phyloP scores from a whole-genome alignment of 225 moss, liverwort and hornwort species.

The Straminergon stramineum region DNA sequence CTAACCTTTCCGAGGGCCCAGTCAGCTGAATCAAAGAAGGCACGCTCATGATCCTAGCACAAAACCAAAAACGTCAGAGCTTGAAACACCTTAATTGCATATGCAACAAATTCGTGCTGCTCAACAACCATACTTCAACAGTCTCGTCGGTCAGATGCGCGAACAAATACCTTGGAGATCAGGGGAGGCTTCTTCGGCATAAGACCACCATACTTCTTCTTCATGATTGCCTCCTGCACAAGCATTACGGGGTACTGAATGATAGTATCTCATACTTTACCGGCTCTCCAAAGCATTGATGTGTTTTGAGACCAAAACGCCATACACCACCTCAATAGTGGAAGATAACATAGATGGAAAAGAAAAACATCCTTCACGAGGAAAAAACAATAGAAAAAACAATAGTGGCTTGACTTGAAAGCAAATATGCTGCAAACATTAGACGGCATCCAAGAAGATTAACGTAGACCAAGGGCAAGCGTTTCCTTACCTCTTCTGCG shows the following conservation, averaged over 20 bases:
- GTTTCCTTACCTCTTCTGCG: conserved; percentile 35
- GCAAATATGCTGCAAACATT: neutral
- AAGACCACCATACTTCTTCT: conserved; percentile 93
- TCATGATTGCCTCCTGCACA: conserved; percentile 79
- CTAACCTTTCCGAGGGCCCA: conserved; percentile 99
- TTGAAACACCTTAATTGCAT: neutral
- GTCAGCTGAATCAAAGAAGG: conserved; percentile 98
- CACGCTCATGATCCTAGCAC: conserved; percentile 84
- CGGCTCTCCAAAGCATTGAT: neutral
- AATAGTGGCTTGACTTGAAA: neutral
- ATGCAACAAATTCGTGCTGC: neutral
- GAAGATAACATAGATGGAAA: neutral
- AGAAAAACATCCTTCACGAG: neutral
- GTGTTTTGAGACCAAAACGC: neutral
- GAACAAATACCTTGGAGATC: conserved; percentile 64
- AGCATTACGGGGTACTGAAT: neutral
- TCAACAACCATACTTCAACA: neutral
- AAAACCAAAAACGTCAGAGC: conserved; percentile 5
- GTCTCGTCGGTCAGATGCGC: neutral
- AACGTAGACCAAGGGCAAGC: neutral
- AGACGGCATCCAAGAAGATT: neutral
- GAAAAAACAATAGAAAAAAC: neutral
- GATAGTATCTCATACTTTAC: neutral
- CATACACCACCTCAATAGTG: neutral
- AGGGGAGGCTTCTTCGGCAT: conserved; percentile 97